These are phyloP conservation scores for Arthrobotrys musiformis DNA, from an alignment of 2,329 filamentous ascomycete species.

Conservation along the genomic window DNA sequence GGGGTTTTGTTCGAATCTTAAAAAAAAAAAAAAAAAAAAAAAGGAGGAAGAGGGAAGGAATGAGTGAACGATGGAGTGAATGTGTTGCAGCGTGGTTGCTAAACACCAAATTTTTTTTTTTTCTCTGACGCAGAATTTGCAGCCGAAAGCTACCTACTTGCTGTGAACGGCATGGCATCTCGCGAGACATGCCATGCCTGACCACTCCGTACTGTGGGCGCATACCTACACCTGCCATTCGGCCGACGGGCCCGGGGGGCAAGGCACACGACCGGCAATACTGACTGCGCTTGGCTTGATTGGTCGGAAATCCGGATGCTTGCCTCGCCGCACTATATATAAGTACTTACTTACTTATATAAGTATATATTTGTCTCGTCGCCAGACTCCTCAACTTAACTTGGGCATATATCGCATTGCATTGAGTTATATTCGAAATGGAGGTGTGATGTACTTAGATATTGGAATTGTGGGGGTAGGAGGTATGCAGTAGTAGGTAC, in stretches of 20 bases:
- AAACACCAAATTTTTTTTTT: constrained; percentile 32
- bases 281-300: background rate
- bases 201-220: too few species aligned
- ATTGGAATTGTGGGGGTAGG: background rate
- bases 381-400: too few species aligned
- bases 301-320: background rate
- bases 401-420: too few species aligned
- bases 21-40: constrained; percentile 10
- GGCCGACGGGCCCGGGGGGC: constrained; percentile 20
- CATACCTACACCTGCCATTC: constrained; percentile 21
- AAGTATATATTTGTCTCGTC: background rate
- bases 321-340: too few species aligned
- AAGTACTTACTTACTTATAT: background rate
- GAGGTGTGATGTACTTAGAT: background rate
- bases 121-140: constrained; percentile 18
- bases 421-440: background rate
- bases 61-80: constrained; percentile 23
- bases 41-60: constrained; percentile 1
- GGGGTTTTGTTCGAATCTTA: constrained; percentile 3
- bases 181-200: constrained; percentile 25
- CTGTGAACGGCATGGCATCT: constrained; percentile 24
- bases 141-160: constrained; percentile 21
- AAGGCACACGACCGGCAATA: constrained; percentile 2
- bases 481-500: too few species aligned
- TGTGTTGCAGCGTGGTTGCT: constrained; percentile 50